Base-by-base conservation (phyloP, 305 asterid species). In the Fraxinus dipetala region DNA sequence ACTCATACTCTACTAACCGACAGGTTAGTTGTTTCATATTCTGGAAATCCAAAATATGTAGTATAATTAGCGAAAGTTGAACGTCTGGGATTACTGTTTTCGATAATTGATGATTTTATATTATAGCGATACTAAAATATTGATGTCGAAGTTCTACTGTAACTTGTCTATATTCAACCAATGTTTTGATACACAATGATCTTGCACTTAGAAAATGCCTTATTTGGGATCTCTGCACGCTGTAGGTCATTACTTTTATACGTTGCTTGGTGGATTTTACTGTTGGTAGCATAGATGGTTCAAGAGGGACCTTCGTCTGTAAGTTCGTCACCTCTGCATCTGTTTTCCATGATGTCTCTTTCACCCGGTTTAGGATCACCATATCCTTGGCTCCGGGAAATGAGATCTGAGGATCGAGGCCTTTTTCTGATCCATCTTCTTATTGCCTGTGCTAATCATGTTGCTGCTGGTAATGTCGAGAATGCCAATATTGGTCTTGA, bases 351-450 rank as follows among this genome's bases (percentile, higher is more conserved):
- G 83, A 88, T 90, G 93, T 86, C 94, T n/a, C 86, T 88, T 28
- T 87, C 90, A 2, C 90, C 92, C 1, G 81, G 82, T 30, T 77
- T 89, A 32, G 90, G 91, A 5, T 91, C 93, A 20, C 93, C 93
- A 1, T 82, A 85, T 56, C 87, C 92, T 1, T 91, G 92, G 84
- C 59, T 85, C 14, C 75, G 84, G 74, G 94, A 88, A 72, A 87
- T 89, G 90, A 87, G 83, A 79, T 89, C 95, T 6, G 95, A 91
- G 78, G 91, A 91, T 51, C 89, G 97, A 65, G 97, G 97, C 0
- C 82, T 92, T 9, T 89, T 87, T 82, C 85, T 91, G 1, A 86
- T 91, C 74, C 91, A 89, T 35, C 90, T 92, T n/a, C 90, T 91
- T 0, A 73, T 88, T 2, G 87, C 89, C 69, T 91, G 94, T 75